These are phyloP conservation scores for Pichia sp. DNA, from an alignment of 1,139 yeast species.

Conservation along the genomic window DNA sequence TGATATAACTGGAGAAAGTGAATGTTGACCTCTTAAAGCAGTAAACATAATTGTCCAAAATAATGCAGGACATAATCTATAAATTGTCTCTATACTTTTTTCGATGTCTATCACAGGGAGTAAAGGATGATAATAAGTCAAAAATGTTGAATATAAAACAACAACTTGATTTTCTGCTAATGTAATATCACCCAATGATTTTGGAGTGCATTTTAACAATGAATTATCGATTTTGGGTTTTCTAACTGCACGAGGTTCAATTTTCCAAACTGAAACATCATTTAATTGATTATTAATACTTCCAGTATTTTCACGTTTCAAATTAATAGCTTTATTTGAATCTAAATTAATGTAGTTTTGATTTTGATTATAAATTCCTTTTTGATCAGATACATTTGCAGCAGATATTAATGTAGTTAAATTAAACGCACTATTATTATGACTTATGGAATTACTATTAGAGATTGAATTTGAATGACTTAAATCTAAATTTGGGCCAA, in stretches of 20 bases:
- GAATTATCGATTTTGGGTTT: conserved; percentile 12
- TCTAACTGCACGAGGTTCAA: conserved; percentile 17
- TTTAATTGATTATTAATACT: background rate
- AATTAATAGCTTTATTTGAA: background rate
- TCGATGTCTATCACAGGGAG: conserved; percentile 80
- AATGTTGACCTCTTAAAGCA: conserved; percentile 54
- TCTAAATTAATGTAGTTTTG: background rate
- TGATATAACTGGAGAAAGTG: conserved; percentile 26
- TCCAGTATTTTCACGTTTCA: conserved; percentile 10
- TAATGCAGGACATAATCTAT: conserved; percentile 73
- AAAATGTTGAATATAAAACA: conserved; percentile 65
- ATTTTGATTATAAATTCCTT: background rate
- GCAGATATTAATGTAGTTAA: conserved; percentile 14
- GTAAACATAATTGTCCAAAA: conserved; percentile 93
- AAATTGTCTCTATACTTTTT: conserved; percentile 76
- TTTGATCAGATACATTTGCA: conserved; percentile 7
- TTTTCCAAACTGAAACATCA: conserved; percentile 6
- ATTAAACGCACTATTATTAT: conserved; percentile 2
- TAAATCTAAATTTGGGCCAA: background rate
- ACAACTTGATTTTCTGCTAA: conserved; percentile 56
- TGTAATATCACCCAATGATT: conserved; percentile 60
- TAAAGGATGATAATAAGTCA: conserved; percentile 69
- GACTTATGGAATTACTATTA: background rate
- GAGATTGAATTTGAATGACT: background rate
- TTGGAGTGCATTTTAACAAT: conserved; percentile 47